Percentiles rank a stretch among this genome's conserved stretches.
Conservation (phyloP, 768 basidiomycete genomes). For the Artomyces pyxidatus region DNA sequence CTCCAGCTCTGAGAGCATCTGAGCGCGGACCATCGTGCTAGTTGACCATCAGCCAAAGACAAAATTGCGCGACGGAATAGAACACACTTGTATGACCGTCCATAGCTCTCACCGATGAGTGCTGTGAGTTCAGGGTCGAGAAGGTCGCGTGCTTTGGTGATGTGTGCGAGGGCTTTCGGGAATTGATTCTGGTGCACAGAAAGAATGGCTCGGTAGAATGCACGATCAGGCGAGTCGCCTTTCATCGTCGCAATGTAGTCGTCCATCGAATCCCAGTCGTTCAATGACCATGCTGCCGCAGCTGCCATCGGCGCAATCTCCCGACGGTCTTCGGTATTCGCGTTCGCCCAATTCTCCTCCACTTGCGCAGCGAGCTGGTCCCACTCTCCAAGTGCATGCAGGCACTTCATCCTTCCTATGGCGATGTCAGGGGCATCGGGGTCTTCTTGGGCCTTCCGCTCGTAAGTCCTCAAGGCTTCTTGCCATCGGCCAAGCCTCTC, state of each 20-base stretch:
- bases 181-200: slow-evolving; percentile 96
- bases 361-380: slow-evolving; percentile 82
- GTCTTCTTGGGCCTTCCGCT: slow-evolving; percentile 68
- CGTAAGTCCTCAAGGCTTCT: slow-evolving; percentile 82
- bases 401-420: slow-evolving; percentile 89
- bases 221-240: slow-evolving; percentile 83
- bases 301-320: slow-evolving; percentile 96
- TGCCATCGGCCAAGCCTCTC: slow-evolving; percentile 95
- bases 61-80: neutral
- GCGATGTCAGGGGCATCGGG: slow-evolving; percentile 70
- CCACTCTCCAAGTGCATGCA: slow-evolving; percentile 98
- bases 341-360: slow-evolving; percentile 79
- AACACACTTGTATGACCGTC: slow-evolving; percentile 89
- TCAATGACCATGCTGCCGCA: slow-evolving; percentile 93
- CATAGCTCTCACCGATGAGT: slow-evolving; percentile 92
- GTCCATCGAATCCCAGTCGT: slow-evolving; percentile 98
- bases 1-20: slow-evolving; percentile 96
- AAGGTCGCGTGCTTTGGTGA: slow-evolving; percentile 87
- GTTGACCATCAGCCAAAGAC: slow-evolving; percentile 4
- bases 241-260: slow-evolving; percentile 94
- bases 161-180: slow-evolving; percentile 80
- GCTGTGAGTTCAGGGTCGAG: slow-evolving; percentile 87
- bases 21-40: slow-evolving; percentile 93
- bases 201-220: slow-evolving; percentile 94
- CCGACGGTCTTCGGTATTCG: slow-evolving; percentile 73